Evolutionary conservation across 2,329 filamentous ascomycete species (phyloP).

Genomic region (Chalaropsis ovoidea): DNA sequence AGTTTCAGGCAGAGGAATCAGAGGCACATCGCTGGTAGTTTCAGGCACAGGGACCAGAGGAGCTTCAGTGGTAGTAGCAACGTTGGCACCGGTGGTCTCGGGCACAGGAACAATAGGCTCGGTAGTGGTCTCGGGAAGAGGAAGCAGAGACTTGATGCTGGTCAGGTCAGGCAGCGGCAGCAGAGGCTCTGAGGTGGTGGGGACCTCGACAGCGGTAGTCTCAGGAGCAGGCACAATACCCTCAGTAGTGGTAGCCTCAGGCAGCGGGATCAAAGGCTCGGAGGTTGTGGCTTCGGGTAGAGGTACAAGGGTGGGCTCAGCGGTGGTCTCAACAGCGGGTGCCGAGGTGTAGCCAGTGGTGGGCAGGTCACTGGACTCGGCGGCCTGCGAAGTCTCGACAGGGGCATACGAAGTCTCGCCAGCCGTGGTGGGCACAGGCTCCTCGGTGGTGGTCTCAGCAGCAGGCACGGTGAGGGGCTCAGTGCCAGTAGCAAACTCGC

Average conservation of each 20-base stretch:
- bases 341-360: not conserved
- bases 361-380: not conserved
- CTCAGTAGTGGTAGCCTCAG: not conserved
- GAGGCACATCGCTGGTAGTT: not conserved
- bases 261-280: not conserved
- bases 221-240: not conserved
- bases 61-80: not conserved
- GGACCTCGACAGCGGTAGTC: not conserved
- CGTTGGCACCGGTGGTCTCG: not conserved
- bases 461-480: not conserved
- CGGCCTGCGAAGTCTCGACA: not conserved
- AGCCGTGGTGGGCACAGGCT: not conserved
- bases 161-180: not conserved
- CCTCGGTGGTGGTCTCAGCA: not conserved
- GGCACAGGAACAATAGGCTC: not conserved
- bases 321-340: not conserved
- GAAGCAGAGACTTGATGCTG: not conserved
- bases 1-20: not conserved
- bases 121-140: not conserved
- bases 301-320: not conserved
- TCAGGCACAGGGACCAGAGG: not conserved
- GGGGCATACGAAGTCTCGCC: not conserved
- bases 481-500: not conserved
- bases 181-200: not conserved
- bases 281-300: not conserved